phyloP scores from a whole-genome alignment of 345 rosid species.

The Pistacia atlantica region DNA sequence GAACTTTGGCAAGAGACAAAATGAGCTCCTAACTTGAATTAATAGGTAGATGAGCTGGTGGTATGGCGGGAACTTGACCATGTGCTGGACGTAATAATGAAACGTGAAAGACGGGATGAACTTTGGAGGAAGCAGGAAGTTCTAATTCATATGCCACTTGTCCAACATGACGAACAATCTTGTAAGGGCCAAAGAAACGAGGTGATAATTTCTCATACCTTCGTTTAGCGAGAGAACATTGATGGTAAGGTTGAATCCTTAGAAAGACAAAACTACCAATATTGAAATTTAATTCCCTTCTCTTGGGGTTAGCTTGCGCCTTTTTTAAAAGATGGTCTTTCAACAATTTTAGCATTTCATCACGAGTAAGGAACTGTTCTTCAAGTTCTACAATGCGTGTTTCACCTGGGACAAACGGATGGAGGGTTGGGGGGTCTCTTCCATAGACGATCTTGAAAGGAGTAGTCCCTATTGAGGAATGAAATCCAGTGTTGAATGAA shows the following conservation, averaged over 20 bases:
- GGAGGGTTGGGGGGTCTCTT: background rate
- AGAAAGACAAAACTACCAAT: no score
- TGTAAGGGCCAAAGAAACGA: no score
- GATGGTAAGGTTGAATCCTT: background rate
- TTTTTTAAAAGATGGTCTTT: no score
- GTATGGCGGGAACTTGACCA: background rate
- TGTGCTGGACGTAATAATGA: background rate
- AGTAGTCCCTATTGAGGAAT: background rate
- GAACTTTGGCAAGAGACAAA: background rate
- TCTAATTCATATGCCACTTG: background rate
- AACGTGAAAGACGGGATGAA: slow-evolving; percentile 3
- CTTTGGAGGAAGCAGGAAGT: background rate
- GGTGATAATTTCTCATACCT: background rate
- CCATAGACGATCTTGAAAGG: background rate
- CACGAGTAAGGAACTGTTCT: background rate
- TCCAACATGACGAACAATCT: no score
- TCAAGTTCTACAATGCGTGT: background rate
- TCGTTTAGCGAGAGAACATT: background rate
- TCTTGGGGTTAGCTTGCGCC: no score
- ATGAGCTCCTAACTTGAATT: background rate
- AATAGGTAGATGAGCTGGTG: background rate
- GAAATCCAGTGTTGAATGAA: background rate
- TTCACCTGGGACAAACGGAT: background rate
- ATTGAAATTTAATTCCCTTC: no score
- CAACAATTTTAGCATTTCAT: no score